Conservation (phyloP, 441 rosid species). For the Caryocar brasiliense region DNA sequence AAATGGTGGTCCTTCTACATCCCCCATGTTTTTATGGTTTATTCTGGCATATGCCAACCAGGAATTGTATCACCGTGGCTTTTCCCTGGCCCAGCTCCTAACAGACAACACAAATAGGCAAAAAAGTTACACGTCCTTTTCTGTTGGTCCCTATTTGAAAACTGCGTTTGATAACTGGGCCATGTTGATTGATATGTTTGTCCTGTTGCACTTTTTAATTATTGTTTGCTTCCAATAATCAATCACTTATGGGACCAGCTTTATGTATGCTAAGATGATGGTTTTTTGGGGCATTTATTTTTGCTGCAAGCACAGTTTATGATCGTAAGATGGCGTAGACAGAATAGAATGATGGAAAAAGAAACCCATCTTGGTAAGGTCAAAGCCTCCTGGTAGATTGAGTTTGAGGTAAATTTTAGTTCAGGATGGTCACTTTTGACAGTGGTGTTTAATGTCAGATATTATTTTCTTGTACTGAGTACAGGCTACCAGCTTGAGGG, state of each 20-base stretch:
- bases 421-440: constrained; percentile 1
- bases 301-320: background rate
- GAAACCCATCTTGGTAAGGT: background rate
- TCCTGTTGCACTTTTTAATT: constrained; percentile 11
- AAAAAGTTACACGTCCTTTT: constrained; percentile 11
- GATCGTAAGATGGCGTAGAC: background rate
- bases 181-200: constrained; percentile 8
- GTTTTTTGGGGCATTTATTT: background rate
- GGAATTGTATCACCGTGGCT: constrained; percentile 16
- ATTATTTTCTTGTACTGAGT: background rate
- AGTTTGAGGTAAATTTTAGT: background rate
- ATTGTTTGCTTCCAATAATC: constrained; percentile 18
- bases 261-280: background rate
- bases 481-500: background rate
- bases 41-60: constrained; percentile 21
- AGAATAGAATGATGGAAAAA: background rate
- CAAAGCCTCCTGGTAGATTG: background rate
- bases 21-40: constrained; percentile 15
- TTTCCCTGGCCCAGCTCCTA: constrained; percentile 17
- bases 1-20: constrained; percentile 25
- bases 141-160: constrained; percentile 23
- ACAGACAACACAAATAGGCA: constrained; percentile 13
- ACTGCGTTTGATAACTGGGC: constrained; percentile 2
- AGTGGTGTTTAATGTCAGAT: background rate
- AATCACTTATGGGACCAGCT: constrained; percentile 3